Conservation (phyloP, 1,139 yeast genomes). For the Yamadazyma kanchanaburiensis region DNA sequence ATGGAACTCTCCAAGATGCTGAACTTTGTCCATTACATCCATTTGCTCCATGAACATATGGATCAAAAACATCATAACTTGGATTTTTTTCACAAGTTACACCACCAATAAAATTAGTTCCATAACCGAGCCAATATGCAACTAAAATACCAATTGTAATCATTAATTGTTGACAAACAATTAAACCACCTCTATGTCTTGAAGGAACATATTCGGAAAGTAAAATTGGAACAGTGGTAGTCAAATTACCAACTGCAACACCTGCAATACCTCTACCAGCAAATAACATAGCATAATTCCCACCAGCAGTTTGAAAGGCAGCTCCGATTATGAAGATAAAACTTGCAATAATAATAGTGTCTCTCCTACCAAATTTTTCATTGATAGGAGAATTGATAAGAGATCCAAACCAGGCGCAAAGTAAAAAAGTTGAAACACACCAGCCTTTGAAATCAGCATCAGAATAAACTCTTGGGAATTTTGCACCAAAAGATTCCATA, state of each 20-base stretch:
- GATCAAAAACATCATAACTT: slow-evolving; percentile 9
- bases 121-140: slow-evolving; percentile 73
- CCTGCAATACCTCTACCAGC: slow-evolving; percentile 25
- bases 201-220: slow-evolving; percentile 31
- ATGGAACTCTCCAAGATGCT: slow-evolving; percentile 30
- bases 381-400: slow-evolving; percentile 18
- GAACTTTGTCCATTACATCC: slow-evolving; percentile 34
- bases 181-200: slow-evolving; percentile 63
- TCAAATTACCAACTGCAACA: slow-evolving; percentile 19
- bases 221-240: slow-evolving; percentile 21
- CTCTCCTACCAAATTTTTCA: slow-evolving; percentile 31
- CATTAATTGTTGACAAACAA: slow-evolving; percentile 61
- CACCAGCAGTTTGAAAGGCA: slow-evolving; percentile 28
- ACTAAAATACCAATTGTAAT: slow-evolving; percentile 65
- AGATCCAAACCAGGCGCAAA: slow-evolving; percentile 22
- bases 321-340: slow-evolving; percentile 29
- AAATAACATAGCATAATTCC: slow-evolving; percentile 14
- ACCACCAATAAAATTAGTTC: slow-evolving; percentile 27
- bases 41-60: slow-evolving; percentile 12
- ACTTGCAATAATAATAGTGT: slow-evolving; percentile 24
- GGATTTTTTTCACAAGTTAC: slow-evolving; percentile 12
- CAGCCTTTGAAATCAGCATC: slow-evolving; percentile 21
- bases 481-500: slow-evolving; percentile 23
- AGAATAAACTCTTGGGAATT: slow-evolving; percentile 15
- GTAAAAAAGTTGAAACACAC: slow-evolving; percentile 20